phyloP scores from a whole-genome alignment of 805 yeast genomes.

The Metschnikowia colocasiae region DNA sequence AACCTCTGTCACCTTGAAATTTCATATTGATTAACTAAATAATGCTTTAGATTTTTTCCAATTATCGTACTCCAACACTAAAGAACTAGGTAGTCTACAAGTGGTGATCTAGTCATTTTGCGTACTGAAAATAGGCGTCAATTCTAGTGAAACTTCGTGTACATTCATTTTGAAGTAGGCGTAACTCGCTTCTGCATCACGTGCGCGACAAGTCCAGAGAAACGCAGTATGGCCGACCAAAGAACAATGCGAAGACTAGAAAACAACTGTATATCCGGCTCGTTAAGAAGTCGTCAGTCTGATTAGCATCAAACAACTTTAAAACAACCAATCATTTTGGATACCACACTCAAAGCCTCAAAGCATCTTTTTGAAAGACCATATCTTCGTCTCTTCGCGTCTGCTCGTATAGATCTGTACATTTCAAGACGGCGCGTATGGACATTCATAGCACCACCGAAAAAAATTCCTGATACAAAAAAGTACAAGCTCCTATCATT shows the following conservation, averaged over 20 bases:
- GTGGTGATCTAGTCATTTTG: no score
- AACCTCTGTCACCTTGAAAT: no score
- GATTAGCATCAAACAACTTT: not conserved
- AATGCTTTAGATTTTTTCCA: no score
- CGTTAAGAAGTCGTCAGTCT: not conserved
- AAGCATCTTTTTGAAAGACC: not conserved
- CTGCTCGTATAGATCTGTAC: constrained; percentile 1
- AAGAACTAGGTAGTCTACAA: no score
- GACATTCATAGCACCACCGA: constrained; percentile 1
- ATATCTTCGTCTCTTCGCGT: not conserved
- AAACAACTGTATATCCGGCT: not conserved
- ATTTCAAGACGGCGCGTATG: constrained; percentile 3
- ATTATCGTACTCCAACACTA: not conserved
- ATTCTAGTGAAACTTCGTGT: no score
- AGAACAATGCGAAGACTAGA: not conserved
- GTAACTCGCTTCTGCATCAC: not conserved
- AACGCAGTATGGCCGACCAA: not conserved
- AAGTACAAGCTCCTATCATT: not conserved
- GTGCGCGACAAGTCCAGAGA: not conserved
- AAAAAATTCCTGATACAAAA: constrained; percentile 5
- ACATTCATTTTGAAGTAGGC: not conserved
- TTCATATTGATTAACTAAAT: no score
- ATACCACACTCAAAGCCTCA: no score
- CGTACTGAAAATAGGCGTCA: no score
- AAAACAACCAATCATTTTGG: not conserved